Evolutionary conservation across 768 basidiomycete genomes (phyloP), one percentile per base, ranked within the genome.

Genomic region (Tricholoma hemisulphureum): DNA sequence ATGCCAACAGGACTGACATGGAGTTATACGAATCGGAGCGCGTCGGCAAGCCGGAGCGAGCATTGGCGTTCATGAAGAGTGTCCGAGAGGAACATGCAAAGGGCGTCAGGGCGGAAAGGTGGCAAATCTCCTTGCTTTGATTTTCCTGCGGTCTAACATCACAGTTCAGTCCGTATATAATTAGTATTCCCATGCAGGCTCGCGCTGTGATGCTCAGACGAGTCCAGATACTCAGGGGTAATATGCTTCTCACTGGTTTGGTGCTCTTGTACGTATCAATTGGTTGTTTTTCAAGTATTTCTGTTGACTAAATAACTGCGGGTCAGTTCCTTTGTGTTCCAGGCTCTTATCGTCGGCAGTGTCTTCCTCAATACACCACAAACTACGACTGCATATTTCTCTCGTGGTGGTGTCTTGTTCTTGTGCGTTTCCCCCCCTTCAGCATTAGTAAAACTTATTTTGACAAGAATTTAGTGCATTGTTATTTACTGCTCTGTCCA

Each of bases 401-500:
- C 81, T 4, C 75, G 85, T 16, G 83, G 82, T 34, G 80, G 83
- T 68, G 69, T 82, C 20, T 67, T 87, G 21, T 55, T 70, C n/a
- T 69, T 71, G 66, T 75, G 53, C 43, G 72, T 61, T 49, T 6
- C 16, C 28, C 11, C 8, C 26, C 35, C 62, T 23, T 2, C n/a
- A 28, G 54, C n/a, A n/a, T 58, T 48, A 56, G 48, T 51, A 45
- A 55, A 32, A 31, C 8, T 43, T 18, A 13, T 16, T 46, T 34
- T 32, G 4, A 32, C 2, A 9, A 9, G 32, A 9, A 32, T n/a
- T 32, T 28, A 87, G 86, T 53, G 69, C 86, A 1, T 68, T 87
- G 5, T 76, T 89, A 11, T 83, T 87, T 60, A 72, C 81, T 3
- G 84, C 82, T 0, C 67, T 90, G 24, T 75, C 80, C 2, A 75